A percentile compares a stretch with the other conserved stretches of the same genome.
These are phyloP conservation scores for Ceratocystis colombiana DNA, from an alignment of 2,329 filamentous ascomycete genomes.

Conservation along the genomic window DNA sequence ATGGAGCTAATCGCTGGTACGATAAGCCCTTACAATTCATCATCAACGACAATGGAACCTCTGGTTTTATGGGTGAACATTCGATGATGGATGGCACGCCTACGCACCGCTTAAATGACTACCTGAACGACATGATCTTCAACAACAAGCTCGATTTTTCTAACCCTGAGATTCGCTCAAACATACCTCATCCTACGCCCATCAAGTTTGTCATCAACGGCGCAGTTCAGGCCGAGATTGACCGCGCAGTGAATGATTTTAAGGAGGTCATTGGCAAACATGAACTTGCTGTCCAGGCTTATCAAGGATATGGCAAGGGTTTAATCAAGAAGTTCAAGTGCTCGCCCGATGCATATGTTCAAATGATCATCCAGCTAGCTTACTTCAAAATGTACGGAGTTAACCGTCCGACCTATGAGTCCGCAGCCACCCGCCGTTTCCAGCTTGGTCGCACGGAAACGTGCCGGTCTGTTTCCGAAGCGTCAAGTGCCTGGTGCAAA, in stretches of 20 bases:
- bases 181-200: constrained; percentile 68
- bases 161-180: constrained; percentile 64
- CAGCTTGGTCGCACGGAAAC: constrained; percentile 95
- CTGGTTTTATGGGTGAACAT: constrained; percentile 97
- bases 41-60: constrained; percentile 93
- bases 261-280: constrained; percentile 71
- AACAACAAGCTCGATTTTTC: constrained; percentile 89
- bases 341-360: constrained; percentile 93
- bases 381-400: constrained; percentile 99
- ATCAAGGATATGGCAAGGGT: constrained; percentile 95
- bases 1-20: constrained; percentile 91
- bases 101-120: constrained; percentile 93
- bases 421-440: constrained; percentile 87
- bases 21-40: constrained; percentile 99
- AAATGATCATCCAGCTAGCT: constrained; percentile 96
- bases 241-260: constrained; percentile 70
- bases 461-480: constrained; percentile 83
- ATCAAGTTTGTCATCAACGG: constrained; percentile 70
- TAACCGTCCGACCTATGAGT: constrained; percentile 96
- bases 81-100: constrained; percentile 99
- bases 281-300: constrained; percentile 86
- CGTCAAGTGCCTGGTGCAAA: constrained; percentile 80
- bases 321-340: constrained; percentile 99
- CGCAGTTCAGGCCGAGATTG: constrained; percentile 66
- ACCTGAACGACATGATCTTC: constrained; percentile 83